Base-by-base conservation (phyloP, 2,329 filamentous ascomycete genomes). In the Dactylellina drechsleri region DNA sequence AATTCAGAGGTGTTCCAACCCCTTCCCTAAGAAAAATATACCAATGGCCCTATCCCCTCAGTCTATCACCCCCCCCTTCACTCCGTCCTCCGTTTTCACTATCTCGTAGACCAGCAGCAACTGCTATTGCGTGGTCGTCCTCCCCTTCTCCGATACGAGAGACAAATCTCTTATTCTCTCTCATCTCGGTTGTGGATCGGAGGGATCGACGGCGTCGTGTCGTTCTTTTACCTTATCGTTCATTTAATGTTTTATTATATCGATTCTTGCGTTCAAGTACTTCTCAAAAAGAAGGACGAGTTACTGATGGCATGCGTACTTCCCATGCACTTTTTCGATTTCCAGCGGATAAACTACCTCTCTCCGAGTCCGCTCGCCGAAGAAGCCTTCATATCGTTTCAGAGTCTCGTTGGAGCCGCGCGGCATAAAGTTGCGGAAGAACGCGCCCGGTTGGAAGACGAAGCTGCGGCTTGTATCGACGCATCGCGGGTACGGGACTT, bases 401-500 rank as follows among this genome's bases (percentile, higher is more conserved):
- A 93, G 77, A 85, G 85, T 8, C 85, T 97, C 36, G 91, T 96
- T 70, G 86, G 88, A 20, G 91, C 91, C 79, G 91, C 92, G 18
- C 90, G 92, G 52, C 90, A 89, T 76, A 87, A 90, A 61, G 86
- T 89, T 16, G 89, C 90, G 77, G 90, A 93, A 80, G 91, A 93
- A 81, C 85, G 86, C 76, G 90, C 89, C 26, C 86, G 91, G 62
- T 84, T 92, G 7, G 89, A 92, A 82, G 95, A 99, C 79, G 92
- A 97, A 81, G 92, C 94, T 70, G 95, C 95, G 45, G 88, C 87
- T 73, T 89, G 86, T 75, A 94, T 96, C 15, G 94, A 98, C 82
- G 87, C 91, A 4, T 92, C 90, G 10, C 88, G 92, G 71, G 89
- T 90, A 54, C 88, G 93, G 77, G 92, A 97, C 81, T 86, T 93